Percentiles rank a stretch among this genome's conserved stretches.
Conservation (phyloP, 495 filamentous ascomycete species). For the Platismatia glauca region DNA sequence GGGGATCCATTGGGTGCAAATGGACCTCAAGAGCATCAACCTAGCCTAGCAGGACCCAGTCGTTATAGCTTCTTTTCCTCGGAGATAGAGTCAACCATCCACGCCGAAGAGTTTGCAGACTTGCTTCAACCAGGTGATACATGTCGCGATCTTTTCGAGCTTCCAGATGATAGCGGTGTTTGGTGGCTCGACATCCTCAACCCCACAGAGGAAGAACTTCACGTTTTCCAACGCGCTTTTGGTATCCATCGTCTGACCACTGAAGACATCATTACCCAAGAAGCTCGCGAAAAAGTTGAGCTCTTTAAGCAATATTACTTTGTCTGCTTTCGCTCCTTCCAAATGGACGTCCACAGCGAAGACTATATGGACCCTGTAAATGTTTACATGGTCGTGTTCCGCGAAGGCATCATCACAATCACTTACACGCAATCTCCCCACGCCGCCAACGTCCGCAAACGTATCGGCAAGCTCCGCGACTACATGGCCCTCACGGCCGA, state of each 20-base stretch:
- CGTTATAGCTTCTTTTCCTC: slow-evolving; percentile 96
- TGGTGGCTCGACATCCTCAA: slow-evolving; percentile 96
- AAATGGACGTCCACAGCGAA: slow-evolving; percentile 68
- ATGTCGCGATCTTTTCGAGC: slow-evolving; percentile 79
- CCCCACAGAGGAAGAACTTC: slow-evolving; percentile 80
- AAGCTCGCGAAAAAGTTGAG: slow-evolving; percentile 96
- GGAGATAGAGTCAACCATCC: slow-evolving; percentile 80
- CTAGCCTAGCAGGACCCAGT: slow-evolving; percentile 41
- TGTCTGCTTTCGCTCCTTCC: slow-evolving; percentile 88
- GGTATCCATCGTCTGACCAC: slow-evolving; percentile 86
- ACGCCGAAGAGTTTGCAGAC: slow-evolving; percentile 79
- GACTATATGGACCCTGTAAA: slow-evolving; percentile 82
- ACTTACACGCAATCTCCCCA: slow-evolving; percentile 80
- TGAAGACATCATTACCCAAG: slow-evolving; percentile 89
- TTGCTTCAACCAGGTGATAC: slow-evolving; percentile 80
- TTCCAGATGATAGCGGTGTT: slow-evolving; percentile 63
- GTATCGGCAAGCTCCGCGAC: slow-evolving; percentile 86
- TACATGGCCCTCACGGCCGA: slow-evolving; percentile 88
- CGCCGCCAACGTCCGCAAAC: slow-evolving; percentile 76
- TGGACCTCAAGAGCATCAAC: slow-evolving; percentile 25
- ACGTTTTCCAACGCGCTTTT: slow-evolving; percentile 82
- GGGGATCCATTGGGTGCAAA: slow-evolving; percentile 23
- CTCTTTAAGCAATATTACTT: slow-evolving; percentile 97
- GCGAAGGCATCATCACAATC: slow-evolving; percentile 89
- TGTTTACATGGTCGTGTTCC: slow-evolving; percentile 93